Evolutionary conservation across 768 basidiomycete genomes (phyloP).

Genomic region (Cystobasidium ongulense): DNA sequence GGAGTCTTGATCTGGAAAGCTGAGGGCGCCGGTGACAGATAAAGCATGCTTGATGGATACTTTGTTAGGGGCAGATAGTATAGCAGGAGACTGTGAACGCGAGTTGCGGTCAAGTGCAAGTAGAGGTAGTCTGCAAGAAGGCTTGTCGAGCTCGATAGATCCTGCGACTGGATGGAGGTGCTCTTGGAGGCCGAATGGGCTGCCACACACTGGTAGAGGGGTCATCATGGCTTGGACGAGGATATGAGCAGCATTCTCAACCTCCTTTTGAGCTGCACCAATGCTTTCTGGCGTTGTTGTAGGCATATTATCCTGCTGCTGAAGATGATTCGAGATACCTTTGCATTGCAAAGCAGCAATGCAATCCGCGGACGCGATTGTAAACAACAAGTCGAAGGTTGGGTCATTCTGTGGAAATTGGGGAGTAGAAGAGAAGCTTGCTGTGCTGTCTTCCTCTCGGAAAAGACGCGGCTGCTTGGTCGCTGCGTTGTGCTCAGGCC

Average conservation of each 20-base stretch:
- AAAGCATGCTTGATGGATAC: background rate
- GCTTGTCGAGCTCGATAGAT: background rate
- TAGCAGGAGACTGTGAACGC: background rate
- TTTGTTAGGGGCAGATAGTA: background rate
- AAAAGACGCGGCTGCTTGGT: background rate
- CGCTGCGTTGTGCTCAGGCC: background rate
- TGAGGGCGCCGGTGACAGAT: background rate
- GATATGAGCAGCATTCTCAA: conserved; percentile 1
- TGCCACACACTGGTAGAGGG: background rate
- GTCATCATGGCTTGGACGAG: background rate
- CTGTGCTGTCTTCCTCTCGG: background rate
- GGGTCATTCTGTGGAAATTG: background rate
- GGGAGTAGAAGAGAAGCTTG: background rate
- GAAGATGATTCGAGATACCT: background rate
- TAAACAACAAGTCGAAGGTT: too few relatives aligned
- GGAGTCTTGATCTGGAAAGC: background rate
- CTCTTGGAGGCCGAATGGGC: background rate
- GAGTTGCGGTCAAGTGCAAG: background rate
- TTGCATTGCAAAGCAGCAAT: background rate
- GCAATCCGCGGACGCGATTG: background rate
- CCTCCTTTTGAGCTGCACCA: background rate
- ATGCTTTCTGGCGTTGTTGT: background rate
- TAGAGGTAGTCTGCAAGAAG: background rate
- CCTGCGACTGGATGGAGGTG: background rate
- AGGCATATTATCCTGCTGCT: background rate